A percentile compares a stretch with the other conserved stretches of the same genome.
These are phyloP conservation scores for Chondrostereum purpureum DNA, from an alignment of 1,284 basidiomycete species.

Conservation along the genomic window DNA sequence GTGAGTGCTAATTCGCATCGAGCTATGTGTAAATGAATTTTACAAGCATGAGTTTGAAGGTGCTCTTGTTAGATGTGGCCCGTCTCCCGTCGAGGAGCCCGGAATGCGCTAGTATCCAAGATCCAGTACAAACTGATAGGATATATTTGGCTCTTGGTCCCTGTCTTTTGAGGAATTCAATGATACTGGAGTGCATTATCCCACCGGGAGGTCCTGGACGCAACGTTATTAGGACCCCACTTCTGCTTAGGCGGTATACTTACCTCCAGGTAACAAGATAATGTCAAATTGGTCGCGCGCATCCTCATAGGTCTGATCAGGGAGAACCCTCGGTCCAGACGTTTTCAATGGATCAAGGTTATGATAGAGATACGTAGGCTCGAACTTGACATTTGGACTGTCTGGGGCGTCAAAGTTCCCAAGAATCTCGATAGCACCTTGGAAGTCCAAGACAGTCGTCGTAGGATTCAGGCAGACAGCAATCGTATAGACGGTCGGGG, in stretches of 20 bases:
- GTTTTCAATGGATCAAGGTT: slow-evolving; percentile 15
- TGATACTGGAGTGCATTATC: slow-evolving; percentile 10
- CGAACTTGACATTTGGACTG: slow-evolving; percentile 8
- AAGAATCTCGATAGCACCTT: slow-evolving; percentile 26
- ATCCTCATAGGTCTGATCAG: slow-evolving; percentile 17
- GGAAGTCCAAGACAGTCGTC: slow-evolving; percentile 24
- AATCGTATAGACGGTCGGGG: slow-evolving; percentile 12
- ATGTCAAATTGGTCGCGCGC: slow-evolving; percentile 19
- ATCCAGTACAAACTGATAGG: slow-evolving; percentile 19
- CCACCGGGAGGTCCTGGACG: neutral
- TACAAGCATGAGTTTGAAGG: slow-evolving; percentile 15
- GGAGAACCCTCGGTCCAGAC: slow-evolving; percentile 15
- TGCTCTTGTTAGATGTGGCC: slow-evolving; percentile 22
- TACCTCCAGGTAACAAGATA: slow-evolving; percentile 20
- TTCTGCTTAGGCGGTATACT: neutral
- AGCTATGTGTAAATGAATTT: neutral
- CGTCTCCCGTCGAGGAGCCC: slow-evolving; percentile 20
- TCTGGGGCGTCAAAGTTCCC: slow-evolving; percentile 17
- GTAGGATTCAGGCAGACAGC: slow-evolving; percentile 24
- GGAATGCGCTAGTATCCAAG: slow-evolving; percentile 19
- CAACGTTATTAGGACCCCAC: slow-evolving; percentile 3
- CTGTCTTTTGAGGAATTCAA: slow-evolving; percentile 19
- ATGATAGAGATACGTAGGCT: slow-evolving; percentile 17
- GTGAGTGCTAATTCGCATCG: neutral
- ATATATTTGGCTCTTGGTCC: slow-evolving; percentile 17